These are phyloP conservation scores for Acacia crassicarpa DNA, from an alignment of 306 rosid species.

Conservation along the genomic window DNA sequence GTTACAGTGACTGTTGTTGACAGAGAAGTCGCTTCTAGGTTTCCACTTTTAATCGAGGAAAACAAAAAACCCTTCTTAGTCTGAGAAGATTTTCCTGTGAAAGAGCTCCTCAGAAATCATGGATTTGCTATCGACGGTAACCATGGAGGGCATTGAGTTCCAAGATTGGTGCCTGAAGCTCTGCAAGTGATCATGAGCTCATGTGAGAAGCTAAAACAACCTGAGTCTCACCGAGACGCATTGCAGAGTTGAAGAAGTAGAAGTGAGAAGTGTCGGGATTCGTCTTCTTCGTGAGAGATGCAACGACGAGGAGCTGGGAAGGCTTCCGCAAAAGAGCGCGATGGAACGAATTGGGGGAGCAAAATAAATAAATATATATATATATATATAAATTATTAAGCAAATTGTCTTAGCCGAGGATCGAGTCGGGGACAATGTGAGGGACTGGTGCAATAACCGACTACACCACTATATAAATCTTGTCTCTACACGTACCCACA, in stretches of 20 bases:
- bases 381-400: no score
- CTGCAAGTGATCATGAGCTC: constrained; percentile 58
- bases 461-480: no score
- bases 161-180: constrained; percentile 41
- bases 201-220: background rate
- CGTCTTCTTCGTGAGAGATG: background rate
- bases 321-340: no score
- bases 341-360: no score
- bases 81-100: constrained; percentile 17
- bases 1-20: background rate
- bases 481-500: no score
- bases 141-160: constrained; percentile 29
- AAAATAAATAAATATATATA: no score
- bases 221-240: background rate
- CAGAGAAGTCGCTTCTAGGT: constrained; percentile 33
- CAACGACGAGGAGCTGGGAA: no score
- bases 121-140: constrained; percentile 28
- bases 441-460: no score
- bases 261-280: background rate
- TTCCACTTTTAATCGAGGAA: constrained; percentile 39
- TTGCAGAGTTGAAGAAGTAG: background rate
- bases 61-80: constrained; percentile 41
- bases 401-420: no score
- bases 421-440: no score
- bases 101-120: constrained; percentile 18